A percentile compares a stretch with the other conserved stretches of the same genome.
These are phyloP conservation scores for Phytophthora pinifolia DNA, from an alignment of 352 stramenopile genomes.

Conservation along the genomic window DNA sequence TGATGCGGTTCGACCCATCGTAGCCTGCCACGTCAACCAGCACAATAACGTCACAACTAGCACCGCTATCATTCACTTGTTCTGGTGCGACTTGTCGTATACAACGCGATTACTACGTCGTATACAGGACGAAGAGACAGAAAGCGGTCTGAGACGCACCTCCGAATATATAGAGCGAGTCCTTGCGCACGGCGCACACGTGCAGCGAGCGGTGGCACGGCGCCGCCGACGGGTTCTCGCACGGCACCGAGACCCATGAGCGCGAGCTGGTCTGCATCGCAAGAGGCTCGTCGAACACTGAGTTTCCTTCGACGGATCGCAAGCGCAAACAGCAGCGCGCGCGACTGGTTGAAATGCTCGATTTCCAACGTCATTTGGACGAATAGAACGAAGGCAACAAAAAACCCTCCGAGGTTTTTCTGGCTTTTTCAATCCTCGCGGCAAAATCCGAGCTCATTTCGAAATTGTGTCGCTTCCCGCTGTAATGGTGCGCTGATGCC, in stretches of 20 bases:
- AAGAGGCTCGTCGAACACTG: constrained; percentile 4
- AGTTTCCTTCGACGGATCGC: constrained; percentile 16
- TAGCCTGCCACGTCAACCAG: constrained; percentile 57
- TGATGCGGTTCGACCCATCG: constrained; percentile 91
- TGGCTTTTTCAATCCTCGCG: not conserved
- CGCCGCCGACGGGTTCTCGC: constrained; percentile 77
- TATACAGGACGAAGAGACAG: not conserved
- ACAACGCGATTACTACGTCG: not conserved
- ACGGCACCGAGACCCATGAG: constrained; percentile 73
- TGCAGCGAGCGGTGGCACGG: constrained; percentile 94
- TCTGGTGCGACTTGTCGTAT: not conserved
- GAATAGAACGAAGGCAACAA: not conserved
- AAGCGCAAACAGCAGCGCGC: not conserved
- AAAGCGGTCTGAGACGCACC: constrained; percentile 29
- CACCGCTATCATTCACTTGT: no score
- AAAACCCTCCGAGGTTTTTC: constrained; percentile 9
- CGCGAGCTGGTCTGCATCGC: constrained; percentile 46
- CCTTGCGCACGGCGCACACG: constrained; percentile 87
- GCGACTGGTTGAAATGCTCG: constrained; percentile 1
- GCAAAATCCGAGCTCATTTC: constrained; percentile 7
- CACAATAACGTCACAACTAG: not conserved
- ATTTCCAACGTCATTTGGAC: not conserved
- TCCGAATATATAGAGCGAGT: constrained; percentile 94
- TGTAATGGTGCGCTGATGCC: constrained; percentile 17
- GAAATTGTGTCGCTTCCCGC: constrained; percentile 10